Evolutionary conservation across 495 filamentous ascomycete genomes (phyloP).

Genomic region (Usnea hakonensis): DNA sequence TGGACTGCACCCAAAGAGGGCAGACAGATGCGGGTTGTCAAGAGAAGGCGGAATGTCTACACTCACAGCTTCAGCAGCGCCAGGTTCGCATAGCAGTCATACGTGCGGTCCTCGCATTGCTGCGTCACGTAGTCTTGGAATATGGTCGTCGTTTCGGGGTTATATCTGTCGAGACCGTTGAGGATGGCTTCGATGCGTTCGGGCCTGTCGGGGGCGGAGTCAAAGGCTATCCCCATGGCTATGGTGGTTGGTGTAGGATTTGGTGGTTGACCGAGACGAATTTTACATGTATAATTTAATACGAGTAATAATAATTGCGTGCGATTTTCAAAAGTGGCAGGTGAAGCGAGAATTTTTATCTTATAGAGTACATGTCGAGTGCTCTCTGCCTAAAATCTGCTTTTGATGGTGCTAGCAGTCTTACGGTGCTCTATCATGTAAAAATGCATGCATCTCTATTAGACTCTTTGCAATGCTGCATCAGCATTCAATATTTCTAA

Average conservation of each 20-base stretch:
- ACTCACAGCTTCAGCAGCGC: slow-evolving; percentile 97
- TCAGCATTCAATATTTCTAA: neutral
- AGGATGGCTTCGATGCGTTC: slow-evolving; percentile 87
- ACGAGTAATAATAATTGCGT: neutral
- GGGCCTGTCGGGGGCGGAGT: slow-evolving; percentile 59
- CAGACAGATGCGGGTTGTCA: too few species aligned
- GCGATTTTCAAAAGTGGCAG: neutral
- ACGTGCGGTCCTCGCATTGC: slow-evolving; percentile 90
- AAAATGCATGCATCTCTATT: neutral
- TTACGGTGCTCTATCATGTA: neutral
- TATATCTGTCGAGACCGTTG: slow-evolving; percentile 94
- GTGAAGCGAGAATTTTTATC: slow-evolving; percentile 7
- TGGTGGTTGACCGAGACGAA: too few species aligned
- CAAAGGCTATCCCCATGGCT: slow-evolving; percentile 44
- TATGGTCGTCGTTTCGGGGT: slow-evolving; percentile 87
- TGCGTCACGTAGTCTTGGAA: slow-evolving; percentile 93
- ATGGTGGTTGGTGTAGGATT: neutral
- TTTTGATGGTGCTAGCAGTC: neutral
- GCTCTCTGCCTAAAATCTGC: neutral
- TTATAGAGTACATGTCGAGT: too few species aligned
- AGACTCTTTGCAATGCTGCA: neutral
- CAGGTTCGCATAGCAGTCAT: slow-evolving; percentile 93
- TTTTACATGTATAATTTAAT: neutral
- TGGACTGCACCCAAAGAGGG: neutral
- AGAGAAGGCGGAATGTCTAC: neutral